phyloP scores from a whole-genome alignment of 2,329 filamentous ascomycete genomes.

The Trichoderma semiorbis region DNA sequence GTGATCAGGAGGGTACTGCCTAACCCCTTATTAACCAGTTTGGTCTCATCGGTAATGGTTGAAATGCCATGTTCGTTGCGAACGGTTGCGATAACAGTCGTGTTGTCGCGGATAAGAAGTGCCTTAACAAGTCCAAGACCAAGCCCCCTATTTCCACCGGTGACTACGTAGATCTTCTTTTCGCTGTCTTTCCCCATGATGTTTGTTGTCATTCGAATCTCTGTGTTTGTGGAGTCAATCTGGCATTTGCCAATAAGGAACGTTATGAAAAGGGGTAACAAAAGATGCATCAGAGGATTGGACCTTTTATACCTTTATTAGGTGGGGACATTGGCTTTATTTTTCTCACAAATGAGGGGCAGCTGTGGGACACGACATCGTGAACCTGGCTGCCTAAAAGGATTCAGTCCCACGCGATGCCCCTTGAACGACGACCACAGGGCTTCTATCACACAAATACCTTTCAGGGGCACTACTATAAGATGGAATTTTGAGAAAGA shows the following conservation, averaged over 20 bases:
- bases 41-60: slow-evolving; percentile 20
- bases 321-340: background rate
- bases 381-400: background rate
- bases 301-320: background rate
- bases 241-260: background rate
- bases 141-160: slow-evolving; percentile 41
- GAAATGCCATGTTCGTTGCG: slow-evolving; percentile 27
- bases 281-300: background rate
- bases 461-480: background rate
- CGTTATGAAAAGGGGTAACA: background rate
- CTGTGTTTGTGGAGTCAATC: background rate
- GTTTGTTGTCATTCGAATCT: background rate
- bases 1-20: slow-evolving; percentile 34
- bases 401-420: background rate
- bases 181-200: background rate
- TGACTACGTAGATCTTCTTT: slow-evolving; percentile 37
- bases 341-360: background rate
- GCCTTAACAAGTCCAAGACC: slow-evolving; percentile 36
- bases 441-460: too few species aligned
- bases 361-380: background rate
- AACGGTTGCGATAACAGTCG: slow-evolving; percentile 43
- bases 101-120: slow-evolving; percentile 49
- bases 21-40: slow-evolving; percentile 25
- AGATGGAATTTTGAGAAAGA: background rate
- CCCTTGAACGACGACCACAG: background rate